These are phyloP conservation scores for Gossypium sturtianum DNA, from an alignment of 345 rosid genomes.

Conservation along the genomic window DNA sequence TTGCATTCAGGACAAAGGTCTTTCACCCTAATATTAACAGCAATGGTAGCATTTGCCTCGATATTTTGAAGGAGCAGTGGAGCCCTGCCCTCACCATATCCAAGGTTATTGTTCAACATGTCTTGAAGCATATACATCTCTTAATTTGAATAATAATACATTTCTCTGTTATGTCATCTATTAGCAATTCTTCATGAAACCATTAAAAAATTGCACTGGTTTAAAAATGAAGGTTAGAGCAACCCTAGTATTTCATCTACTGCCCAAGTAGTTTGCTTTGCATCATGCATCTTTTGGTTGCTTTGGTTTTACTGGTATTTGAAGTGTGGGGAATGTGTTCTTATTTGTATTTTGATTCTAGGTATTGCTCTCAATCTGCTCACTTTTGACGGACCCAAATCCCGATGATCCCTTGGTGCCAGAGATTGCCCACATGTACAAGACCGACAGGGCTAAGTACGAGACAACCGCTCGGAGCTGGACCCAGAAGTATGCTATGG, in stretches of 20 bases:
- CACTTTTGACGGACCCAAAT: constrained; percentile 20
- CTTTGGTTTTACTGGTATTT: neutral
- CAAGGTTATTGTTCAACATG: constrained; percentile 43
- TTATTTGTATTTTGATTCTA: neutral
- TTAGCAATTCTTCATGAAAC: neutral
- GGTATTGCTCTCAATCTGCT: constrained; percentile 20
- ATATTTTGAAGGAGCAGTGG: constrained; percentile 98
- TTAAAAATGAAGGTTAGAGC: neutral
- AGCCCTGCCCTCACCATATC: constrained; percentile 96
- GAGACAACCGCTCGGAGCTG: constrained; percentile 17
- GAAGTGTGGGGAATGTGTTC: neutral
- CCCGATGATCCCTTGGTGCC: constrained; percentile 20
- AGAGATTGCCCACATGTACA: constrained; percentile 21
- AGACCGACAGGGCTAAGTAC: constrained; percentile 18
- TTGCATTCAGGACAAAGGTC: constrained; percentile 90
- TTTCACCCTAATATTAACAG: constrained; percentile 92
- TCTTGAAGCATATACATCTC: neutral
- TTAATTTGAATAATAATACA: neutral
- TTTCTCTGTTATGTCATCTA: neutral
- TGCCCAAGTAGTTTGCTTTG: neutral
- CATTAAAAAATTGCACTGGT: neutral
- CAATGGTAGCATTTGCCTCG: constrained; percentile 96
- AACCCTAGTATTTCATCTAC: neutral
- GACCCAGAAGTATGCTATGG: constrained; percentile 25
- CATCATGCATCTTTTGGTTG: neutral